These are phyloP conservation scores for Schizonepeta tenuifolia DNA, from an alignment of 257 asterid genomes.

Conservation along the genomic window DNA sequence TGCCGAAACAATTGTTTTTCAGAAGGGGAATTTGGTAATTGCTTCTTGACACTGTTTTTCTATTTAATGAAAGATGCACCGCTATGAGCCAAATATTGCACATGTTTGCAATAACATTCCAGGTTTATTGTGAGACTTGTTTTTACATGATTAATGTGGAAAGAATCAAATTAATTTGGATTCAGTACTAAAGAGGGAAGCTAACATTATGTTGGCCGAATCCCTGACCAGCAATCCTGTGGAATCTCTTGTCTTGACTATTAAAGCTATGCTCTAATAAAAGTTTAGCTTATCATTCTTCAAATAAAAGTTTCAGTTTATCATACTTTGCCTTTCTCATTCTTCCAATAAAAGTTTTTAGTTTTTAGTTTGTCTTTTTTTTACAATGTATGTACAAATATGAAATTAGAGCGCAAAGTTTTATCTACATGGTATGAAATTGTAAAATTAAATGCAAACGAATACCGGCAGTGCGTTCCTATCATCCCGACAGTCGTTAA, in stretches of 20 bases:
- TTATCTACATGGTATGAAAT: neutral
- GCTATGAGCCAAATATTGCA: conserved; percentile 14
- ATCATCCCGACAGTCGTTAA: neutral
- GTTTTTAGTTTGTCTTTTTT: neutral
- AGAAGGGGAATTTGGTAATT: conserved; percentile 82
- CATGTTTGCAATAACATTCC: neutral
- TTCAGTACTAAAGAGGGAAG: neutral
- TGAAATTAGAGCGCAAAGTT: neutral
- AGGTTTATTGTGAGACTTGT: neutral
- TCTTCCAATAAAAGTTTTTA: too few relatives aligned
- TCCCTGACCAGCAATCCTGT: neutral
- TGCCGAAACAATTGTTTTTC: conserved; percentile 91
- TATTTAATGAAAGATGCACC: conserved; percentile 13
- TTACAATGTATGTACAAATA: conserved; percentile 17
- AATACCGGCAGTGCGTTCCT: conserved; percentile 1
- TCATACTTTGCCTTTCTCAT: neutral
- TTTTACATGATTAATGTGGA: neutral
- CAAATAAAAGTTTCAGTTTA: neutral
- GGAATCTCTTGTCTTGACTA: conserved; percentile 1
- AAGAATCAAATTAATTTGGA: conserved; percentile 4
- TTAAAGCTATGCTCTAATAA: conserved; percentile 16
- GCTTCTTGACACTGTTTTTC: conserved; percentile 19
- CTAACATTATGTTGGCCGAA: neutral
- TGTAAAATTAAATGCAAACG: conserved; percentile 5
- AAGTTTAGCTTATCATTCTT: neutral